Percentiles rank a stretch among this genome's conserved stretches.
Evolutionary conservation across 2,329 filamentous ascomycete genomes (phyloP).

Genomic region (Sporothrix globosa): DNA sequence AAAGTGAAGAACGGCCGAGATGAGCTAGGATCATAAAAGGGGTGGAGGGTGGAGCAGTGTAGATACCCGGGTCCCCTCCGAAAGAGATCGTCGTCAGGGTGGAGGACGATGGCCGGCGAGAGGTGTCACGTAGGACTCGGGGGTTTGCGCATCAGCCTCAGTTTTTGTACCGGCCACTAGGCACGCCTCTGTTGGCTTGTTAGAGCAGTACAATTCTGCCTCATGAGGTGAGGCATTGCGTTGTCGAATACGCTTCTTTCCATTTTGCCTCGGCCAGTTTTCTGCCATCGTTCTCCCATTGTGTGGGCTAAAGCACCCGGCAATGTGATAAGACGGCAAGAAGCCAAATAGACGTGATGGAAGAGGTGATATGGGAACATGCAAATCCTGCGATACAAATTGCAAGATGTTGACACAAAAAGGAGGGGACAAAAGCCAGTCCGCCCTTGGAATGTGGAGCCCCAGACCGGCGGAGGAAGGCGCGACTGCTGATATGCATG

Average conservation of each 20-base stretch:
- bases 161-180: background rate
- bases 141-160: constrained; percentile 6
- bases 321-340: background rate
- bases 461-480: constrained; percentile 14
- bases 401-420: constrained; percentile 1
- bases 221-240: background rate
- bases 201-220: background rate
- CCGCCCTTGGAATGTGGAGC: constrained; percentile 5
- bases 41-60: background rate
- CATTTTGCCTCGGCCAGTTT: background rate
- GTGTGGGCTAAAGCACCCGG: background rate
- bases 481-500: background rate
- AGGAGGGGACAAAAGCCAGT: background rate
- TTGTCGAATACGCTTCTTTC: background rate
- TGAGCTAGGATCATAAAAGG: background rate
- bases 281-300: background rate
- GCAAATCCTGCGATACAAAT: background rate
- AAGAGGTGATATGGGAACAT: background rate
- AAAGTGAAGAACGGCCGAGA: constrained; percentile 5
- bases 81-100: background rate
- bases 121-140: background rate
- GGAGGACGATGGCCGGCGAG: background rate
- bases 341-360: background rate
- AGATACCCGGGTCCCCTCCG: background rate
- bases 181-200: background rate